A percentile compares a stretch with the other conserved stretches of the same genome.
These are phyloP conservation scores for Penicillium sp. DNA, from an alignment of 2,329 filamentous ascomycete genomes.

Conservation along the genomic window DNA sequence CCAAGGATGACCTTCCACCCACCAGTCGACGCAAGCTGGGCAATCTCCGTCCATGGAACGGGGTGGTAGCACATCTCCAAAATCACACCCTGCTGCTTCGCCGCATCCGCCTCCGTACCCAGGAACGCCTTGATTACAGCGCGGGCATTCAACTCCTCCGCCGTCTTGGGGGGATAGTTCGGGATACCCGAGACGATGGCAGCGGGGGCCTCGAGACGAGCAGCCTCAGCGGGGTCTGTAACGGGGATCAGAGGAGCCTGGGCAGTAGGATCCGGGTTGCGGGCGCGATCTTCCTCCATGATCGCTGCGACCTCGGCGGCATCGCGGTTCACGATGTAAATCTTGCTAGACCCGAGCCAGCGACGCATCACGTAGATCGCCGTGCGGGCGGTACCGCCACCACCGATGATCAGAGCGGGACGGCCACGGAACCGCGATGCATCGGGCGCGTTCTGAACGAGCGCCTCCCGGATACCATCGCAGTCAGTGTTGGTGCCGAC, in stretches of 20 bases:
- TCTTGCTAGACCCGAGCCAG: constrained; percentile 67
- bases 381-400: constrained; percentile 76
- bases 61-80: constrained; percentile 87
- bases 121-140: constrained; percentile 52
- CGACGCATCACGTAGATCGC: constrained; percentile 75
- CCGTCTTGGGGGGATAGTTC: constrained; percentile 70
- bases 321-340: constrained; percentile 81
- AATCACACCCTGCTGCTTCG: constrained; percentile 65
- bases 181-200: constrained; percentile 76
- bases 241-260: constrained; percentile 62
- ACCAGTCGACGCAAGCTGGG: constrained; percentile 60
- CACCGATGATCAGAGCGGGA: constrained; percentile 74
- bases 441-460: constrained; percentile 57
- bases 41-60: constrained; percentile 67
- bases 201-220: constrained; percentile 60
- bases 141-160: constrained; percentile 64
- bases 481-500: constrained; percentile 83
- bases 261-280: constrained; percentile 44
- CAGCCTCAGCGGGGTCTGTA: constrained; percentile 63
- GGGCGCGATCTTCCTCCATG: constrained; percentile 65
- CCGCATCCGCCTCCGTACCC: constrained; percentile 20
- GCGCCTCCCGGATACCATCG: constrained; percentile 74
- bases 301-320: constrained; percentile 68
- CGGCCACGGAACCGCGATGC: constrained; percentile 47
- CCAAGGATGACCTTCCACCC: constrained; percentile 77